Evolutionary conservation across 2,329 filamentous ascomycete species (phyloP), one percentile per base, ranked within the genome.

Genomic region (Diaporthe longicolla): DNA sequence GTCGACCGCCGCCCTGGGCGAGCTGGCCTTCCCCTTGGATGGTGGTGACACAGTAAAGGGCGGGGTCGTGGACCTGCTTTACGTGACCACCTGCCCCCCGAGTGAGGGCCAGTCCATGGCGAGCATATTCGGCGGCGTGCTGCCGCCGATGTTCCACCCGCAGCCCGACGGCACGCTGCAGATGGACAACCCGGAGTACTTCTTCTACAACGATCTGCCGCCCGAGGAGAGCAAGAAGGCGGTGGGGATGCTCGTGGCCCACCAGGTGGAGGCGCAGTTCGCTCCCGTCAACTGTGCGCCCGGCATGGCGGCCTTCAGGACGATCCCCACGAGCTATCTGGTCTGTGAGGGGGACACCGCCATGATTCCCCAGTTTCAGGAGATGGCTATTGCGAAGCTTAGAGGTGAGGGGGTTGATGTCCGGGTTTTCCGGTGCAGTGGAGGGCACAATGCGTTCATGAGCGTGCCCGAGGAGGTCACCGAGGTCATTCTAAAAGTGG

Each of bases 1-100:
- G 24, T 73, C 76, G 15, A 76, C 73, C 13, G 71, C 61, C 11
- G 75, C 77, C n/a, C 40, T 74, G 68, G 72, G 66, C 45, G 72
- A 63, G n/a, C 32, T 74, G 29, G 72, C 68, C 32, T 63, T 54
- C n/a, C 70, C 57, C 1, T 15, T 65, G 13, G 54, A 45, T 43
- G 15, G 40, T 19, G 70, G 70, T 48, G 57, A 71, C 59, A 59
- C 57, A 32, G 40, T 40, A 37, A 45, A 32, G 35, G 70, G 70
- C 32, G 70, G 70, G 24, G 70, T 71, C 5, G 50, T 54, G 24
- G 48, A 71, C 37, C n/a, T 71, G 32, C 48, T 71, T 35, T 63
- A 55, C 48, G 48, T 71, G 57, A 54, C 70, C 24, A 63, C 57
- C 7, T 71, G 48, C 15, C 45, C 54, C 26, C 57, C 54, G 45